Evolutionary conservation across 495 filamentous ascomycete species (phyloP).

Genomic region (Collariella sp.): DNA sequence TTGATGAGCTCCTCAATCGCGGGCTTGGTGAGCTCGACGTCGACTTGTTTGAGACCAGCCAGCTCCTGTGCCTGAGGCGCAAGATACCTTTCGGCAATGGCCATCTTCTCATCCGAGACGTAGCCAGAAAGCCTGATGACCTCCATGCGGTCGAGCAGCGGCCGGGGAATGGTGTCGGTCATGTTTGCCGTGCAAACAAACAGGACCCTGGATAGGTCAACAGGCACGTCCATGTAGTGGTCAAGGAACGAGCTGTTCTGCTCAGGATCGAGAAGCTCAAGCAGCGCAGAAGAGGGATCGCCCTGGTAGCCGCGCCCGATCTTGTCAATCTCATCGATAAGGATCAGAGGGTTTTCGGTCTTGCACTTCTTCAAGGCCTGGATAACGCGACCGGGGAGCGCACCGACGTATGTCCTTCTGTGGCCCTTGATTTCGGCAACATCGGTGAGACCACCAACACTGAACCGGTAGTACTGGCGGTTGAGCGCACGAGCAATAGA

Average conservation of each 20-base stretch:
- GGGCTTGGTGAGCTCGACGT: constrained; percentile 71
- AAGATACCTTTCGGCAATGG: constrained; percentile 89
- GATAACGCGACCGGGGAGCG: constrained; percentile 90
- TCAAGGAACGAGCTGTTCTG: constrained; percentile 97
- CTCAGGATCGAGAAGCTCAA: constrained; percentile 93
- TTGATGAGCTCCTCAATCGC: constrained; percentile 97
- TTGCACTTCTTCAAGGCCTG: constrained; percentile 99
- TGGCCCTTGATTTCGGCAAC: constrained; percentile 99
- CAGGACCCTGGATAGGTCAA: constrained; percentile 94
- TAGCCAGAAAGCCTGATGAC: constrained; percentile 95
- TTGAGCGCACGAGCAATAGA: constrained; percentile 92
- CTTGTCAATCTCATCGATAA: constrained; percentile 98
- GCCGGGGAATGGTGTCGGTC: constrained; percentile 95
- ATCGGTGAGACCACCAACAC: constrained; percentile 91
- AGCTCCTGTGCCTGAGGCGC: constrained; percentile 85
- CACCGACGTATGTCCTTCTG: constrained; percentile 91
- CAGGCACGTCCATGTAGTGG: constrained; percentile 98
- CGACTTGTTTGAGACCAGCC: constrained; percentile 81
- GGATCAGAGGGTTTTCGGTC: constrained; percentile 91
- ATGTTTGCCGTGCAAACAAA: constrained; percentile 99
- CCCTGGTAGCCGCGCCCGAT: constrained; percentile 93
- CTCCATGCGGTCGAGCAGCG: constrained; percentile 95
- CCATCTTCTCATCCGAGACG: constrained; percentile 98
- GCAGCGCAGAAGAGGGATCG: constrained; percentile 87
- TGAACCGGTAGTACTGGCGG: constrained; percentile 95